Evolutionary conservation across 306 rosid genomes (phyloP), one percentile per base, ranked within the genome.

Genomic region (Herpetospermum pedunculosum): DNA sequence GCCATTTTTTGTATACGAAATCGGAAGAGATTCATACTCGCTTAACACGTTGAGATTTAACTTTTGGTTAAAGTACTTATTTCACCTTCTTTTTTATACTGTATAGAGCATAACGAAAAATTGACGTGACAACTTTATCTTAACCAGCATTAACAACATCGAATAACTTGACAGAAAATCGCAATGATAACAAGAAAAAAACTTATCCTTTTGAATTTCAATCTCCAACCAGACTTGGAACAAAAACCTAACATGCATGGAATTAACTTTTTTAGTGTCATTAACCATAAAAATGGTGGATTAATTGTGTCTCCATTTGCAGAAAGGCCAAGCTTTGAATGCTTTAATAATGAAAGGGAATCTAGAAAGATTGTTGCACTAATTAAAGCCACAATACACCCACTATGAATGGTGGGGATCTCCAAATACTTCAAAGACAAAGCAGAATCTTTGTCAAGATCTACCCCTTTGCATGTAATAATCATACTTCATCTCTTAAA

Each of bases 341-440:
- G 74, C 74, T 68, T 68, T 46, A 46, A 70, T 47, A 15, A 70
- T 70, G 74, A 70, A 70, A 0, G 74, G 41, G 74, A 70, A 70
- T 70, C 74, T 70, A 16, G 26, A 43, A 70, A 70, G 74, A 70
- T 70, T 70, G 53, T 4, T 70, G 74, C 74, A 70, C 58, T 70
- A 70, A 70, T 70, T 70, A 70, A 70, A 70, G 74, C 58, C 57
- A 70, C 37, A 46, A 47, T 10, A 70, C 21, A 46, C 74, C 74
- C 74, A 70, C 41, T 70, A 70, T 47, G 74, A 70, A 70, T 46
- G 74, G 74, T 70, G 58, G 74, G 74, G 26, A 70, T 46, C 41
- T 46, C 26, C 43, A 26, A 25, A 70, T 26, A 19, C 58, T 47
- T 28, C 58, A 70, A 3, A 30, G 37, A 47, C 74, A 70, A 18